A percentile compares a stretch with the other conserved stretches of the same genome.
Conservation (phyloP, 768 basidiomycete genomes). For the Leucosporidium yakuticum region DNA sequence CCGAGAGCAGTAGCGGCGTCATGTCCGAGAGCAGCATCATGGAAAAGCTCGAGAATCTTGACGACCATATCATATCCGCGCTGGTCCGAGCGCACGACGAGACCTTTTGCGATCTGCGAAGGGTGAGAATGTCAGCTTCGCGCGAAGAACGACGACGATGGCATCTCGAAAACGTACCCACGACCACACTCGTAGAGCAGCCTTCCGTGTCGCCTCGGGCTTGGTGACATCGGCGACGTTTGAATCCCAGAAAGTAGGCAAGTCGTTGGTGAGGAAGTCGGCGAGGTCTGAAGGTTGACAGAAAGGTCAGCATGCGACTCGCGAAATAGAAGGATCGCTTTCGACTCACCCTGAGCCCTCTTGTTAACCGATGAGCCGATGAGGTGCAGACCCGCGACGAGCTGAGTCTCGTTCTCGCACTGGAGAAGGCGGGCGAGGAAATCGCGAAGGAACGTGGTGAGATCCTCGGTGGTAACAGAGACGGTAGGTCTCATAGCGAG, state of each 20-base stretch:
- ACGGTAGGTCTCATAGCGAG: conserved; percentile 14
- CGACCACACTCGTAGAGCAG: conserved; percentile 38
- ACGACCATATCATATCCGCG: conserved; percentile 56
- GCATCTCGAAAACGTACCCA: conserved; percentile 30
- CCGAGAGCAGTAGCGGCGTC: conserved; percentile 73
- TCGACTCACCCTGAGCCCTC: conserved; percentile 56
- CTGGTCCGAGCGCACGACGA: conserved; percentile 68
- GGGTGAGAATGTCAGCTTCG: background rate
- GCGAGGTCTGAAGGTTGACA: conserved; percentile 20
- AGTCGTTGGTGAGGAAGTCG: conserved; percentile 20
- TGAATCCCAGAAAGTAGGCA: conserved; percentile 52
- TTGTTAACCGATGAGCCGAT: conserved; percentile 50
- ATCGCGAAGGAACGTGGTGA: background rate
- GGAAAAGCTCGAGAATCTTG: conserved; percentile 63
- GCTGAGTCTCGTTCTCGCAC: conserved; percentile 20
- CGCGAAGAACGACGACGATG: background rate
- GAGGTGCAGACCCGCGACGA: background rate
- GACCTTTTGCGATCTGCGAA: conserved; percentile 65
- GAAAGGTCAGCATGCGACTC: conserved; percentile 45
- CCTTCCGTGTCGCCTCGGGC: conserved; percentile 4
- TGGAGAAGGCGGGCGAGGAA: conserved; percentile 9
- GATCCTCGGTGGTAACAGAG: conserved; percentile 1
- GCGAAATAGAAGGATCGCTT: no score
- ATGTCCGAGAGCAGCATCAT: conserved; percentile 59
- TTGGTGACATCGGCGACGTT: conserved; percentile 47